Percentiles rank a stretch among this genome's conserved stretches.
Conservation (phyloP, 208 protist species). For the Acanthamoeba polyphaga region DNA sequence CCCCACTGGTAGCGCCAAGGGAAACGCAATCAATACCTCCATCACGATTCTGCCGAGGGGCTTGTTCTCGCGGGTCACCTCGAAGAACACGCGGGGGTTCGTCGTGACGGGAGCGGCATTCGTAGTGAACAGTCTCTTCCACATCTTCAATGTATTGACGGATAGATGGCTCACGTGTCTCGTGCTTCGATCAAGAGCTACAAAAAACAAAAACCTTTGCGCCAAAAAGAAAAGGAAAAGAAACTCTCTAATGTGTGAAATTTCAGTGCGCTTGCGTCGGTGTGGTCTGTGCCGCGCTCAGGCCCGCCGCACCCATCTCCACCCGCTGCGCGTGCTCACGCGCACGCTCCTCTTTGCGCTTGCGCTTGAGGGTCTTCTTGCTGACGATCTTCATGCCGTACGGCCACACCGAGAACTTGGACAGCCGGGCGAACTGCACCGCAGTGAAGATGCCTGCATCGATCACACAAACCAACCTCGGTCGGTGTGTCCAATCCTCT, state of each 20-base stretch:
- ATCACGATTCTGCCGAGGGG: conserved; percentile 68
- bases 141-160: not conserved
- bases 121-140: conserved; percentile 52
- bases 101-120: not conserved
- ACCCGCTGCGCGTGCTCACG: not conserved
- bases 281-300: not conserved
- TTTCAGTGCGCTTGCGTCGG: not conserved
- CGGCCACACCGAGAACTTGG: conserved; percentile 56
- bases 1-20: not conserved
- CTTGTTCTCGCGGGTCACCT: conserved; percentile 72
- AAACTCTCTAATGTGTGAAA: not conserved
- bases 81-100: conserved; percentile 85
- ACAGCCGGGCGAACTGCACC: not conserved
- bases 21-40: conserved; percentile 31
- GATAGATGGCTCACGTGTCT: too few species aligned
- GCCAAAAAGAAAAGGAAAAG: not conserved
- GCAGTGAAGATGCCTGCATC: conserved; percentile 8
- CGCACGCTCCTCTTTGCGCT: not conserved
- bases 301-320: not conserved
- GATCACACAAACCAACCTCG: not conserved
- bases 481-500: too few species aligned
- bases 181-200: not conserved
- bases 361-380: conserved; percentile 45
- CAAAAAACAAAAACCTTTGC: not conserved
- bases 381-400: conserved; percentile 67